Evolutionary conservation across 2,329 filamentous ascomycete species (phyloP), one percentile per base, ranked within the genome.

Genomic region (Canariomyces notabilis): DNA sequence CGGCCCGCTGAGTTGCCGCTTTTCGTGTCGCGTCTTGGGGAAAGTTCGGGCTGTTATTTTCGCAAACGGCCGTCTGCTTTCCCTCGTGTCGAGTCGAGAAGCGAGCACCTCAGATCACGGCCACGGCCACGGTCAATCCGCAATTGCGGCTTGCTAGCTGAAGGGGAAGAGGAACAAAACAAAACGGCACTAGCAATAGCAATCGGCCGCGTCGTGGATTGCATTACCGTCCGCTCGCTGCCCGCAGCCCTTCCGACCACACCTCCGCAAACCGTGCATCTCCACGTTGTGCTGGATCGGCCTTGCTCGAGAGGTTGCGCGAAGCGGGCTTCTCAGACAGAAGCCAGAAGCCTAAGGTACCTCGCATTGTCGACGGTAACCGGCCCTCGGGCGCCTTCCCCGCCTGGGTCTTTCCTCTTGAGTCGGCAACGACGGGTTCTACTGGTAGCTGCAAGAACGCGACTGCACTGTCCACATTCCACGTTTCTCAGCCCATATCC

Each of bases 381-480:
- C 33, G 34, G 34, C 29, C 26, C 34, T 26, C 26, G 23, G 20
- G 37, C 29, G 16, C 33, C 35, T 15, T 29, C 20, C 32, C 36
- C n/a, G n/a, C n/a, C n/a, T n/a, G n/a, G n/a, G n/a, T n/a, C n/a
- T n/a, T n/a, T n/a, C n/a, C n/a, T n/a, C n/a, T n/a, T n/a, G n/a
- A n/a, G n/a, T n/a, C n/a, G n/a, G n/a, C n/a, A n/a, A n/a, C n/a
- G n/a, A 19, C 36, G 29, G 37, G 23, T 32, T 26, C 9, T 23
- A 16, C n/a, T 34, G 19, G 15, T 26, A 15, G 44, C 48, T 42
- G 42, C 49, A 51, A 42, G 45, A 51, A 53, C 56, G 56, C 54
- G 54, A 49, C 51, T 52, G 54, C 46, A 45, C 42, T 33, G 42
- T 46, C 44, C 48, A 42, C 54, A 56, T 55, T 54, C 57, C 52